Percentiles rank a stretch among this genome's conserved stretches.
phyloP scores from a whole-genome alignment of 495 filamentous ascomycete species.

The Durotheca rogersii region DNA sequence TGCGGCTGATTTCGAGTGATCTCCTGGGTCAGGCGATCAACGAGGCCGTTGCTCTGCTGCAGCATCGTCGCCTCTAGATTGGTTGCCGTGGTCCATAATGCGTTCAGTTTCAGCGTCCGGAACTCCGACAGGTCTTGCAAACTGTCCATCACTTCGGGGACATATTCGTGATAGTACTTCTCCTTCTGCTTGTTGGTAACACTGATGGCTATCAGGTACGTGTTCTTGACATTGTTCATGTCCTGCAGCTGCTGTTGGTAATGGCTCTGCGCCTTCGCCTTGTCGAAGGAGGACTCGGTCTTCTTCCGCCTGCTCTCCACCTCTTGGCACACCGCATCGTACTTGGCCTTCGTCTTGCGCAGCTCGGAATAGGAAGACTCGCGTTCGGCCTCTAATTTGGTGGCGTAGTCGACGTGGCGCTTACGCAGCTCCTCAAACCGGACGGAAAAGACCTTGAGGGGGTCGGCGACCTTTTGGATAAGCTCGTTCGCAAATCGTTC shows the following conservation, averaged over 20 bases:
- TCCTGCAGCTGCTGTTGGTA: constrained; percentile 89
- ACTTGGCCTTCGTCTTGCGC: constrained; percentile 88
- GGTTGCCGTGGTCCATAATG: constrained; percentile 76
- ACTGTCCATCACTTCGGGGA: constrained; percentile 91
- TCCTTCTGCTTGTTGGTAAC: constrained; percentile 96
- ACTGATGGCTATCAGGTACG: constrained; percentile 91
- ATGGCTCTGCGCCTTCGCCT: constrained; percentile 80
- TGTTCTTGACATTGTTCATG: constrained; percentile 98
- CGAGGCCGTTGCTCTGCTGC: constrained; percentile 65
- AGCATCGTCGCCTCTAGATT: constrained; percentile 75
- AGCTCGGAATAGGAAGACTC: constrained; percentile 81
- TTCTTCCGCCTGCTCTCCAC: constrained; percentile 95
- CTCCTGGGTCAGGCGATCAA: constrained; percentile 70
- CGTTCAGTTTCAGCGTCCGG: constrained; percentile 76
- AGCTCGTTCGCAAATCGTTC: constrained; percentile 79
- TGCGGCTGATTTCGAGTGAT: constrained; percentile 85
- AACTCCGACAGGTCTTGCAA: constrained; percentile 89
- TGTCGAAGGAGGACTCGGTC: constrained; percentile 83
- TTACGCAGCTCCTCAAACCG: constrained; percentile 93
- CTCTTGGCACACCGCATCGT: constrained; percentile 90
- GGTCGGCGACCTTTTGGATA: constrained; percentile 75
- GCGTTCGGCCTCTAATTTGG: constrained; percentile 84
- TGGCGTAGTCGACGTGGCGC: constrained; percentile 83
- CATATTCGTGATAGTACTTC: constrained; percentile 93
- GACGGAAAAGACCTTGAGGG: constrained; percentile 66